phyloP scores from a whole-genome alignment of 306 rosid species.

The Lablab purpureus region DNA sequence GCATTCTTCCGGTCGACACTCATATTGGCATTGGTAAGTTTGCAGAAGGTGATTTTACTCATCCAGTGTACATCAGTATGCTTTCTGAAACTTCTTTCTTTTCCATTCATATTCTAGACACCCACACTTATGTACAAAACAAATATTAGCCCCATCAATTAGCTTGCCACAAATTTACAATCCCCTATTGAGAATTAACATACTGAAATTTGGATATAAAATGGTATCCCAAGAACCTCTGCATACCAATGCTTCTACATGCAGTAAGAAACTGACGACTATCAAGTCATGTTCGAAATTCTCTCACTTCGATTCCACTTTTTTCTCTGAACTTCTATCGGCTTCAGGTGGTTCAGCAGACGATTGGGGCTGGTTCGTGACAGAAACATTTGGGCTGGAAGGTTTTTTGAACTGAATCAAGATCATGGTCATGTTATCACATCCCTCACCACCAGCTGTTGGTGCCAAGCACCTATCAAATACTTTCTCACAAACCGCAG shows the following conservation, averaged over 20 bases:
- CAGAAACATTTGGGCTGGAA: conserved; percentile 46
- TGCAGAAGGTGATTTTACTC: conserved; percentile 30
- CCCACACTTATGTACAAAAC: conserved; percentile 50
- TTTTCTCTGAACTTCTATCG: conserved; percentile 38
- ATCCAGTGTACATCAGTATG: conserved; percentile 17
- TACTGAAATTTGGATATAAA: conserved; percentile 41
- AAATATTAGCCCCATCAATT: conserved; percentile 36
- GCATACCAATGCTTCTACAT: conserved; percentile 37
- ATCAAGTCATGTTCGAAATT: conserved; percentile 28
- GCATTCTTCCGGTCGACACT: conserved; percentile 2
- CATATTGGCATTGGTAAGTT: conserved; percentile 33
- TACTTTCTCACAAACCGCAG: conserved; percentile 84
- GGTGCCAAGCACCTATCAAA: conserved; percentile 97
- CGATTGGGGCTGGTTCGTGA: conserved; percentile 51
- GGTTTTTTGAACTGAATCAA: conserved; percentile 85
- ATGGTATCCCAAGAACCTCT: conserved; percentile 27
- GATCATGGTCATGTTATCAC: conserved; percentile 99
- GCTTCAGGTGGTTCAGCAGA: conserved; percentile 47
- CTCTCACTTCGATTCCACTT: conserved; percentile 32
- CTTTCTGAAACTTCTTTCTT: not conserved
- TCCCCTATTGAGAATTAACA: conserved; percentile 44
- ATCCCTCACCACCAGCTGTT: conserved; percentile 87
- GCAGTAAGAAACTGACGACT: not conserved
- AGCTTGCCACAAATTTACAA: conserved; percentile 50
- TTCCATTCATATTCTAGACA: conserved; percentile 6